These are phyloP conservation scores for Yamadazyma phyllophila DNA, from an alignment of 805 yeast species.

Conservation along the genomic window DNA sequence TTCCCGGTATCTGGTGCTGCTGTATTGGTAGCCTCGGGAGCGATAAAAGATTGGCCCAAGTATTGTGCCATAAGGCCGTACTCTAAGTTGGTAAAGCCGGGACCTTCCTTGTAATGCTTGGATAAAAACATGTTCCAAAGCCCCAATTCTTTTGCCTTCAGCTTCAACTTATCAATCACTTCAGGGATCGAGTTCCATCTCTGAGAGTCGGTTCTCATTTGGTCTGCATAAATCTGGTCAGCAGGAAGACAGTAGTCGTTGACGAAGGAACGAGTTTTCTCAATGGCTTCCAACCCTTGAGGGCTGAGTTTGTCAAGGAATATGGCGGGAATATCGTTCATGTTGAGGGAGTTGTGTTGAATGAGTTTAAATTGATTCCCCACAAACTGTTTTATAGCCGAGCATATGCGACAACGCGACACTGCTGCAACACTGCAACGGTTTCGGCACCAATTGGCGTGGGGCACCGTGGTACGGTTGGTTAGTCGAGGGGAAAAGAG, in stretches of 20 bases:
- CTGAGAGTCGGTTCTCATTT: constrained; percentile 32
- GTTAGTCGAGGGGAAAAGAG: no score
- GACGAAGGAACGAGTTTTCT: constrained; percentile 48
- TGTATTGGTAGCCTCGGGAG: constrained; percentile 60
- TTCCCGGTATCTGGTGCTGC: constrained; percentile 67
- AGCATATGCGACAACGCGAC: no score
- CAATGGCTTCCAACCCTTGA: constrained; percentile 36
- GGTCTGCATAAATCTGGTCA: constrained; percentile 42
- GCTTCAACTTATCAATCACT: constrained; percentile 50
- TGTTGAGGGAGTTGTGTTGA: constrained; percentile 7
- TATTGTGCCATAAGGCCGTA: constrained; percentile 65
- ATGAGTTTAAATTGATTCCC: background rate
- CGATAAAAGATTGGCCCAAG: constrained; percentile 52
- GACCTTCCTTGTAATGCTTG: constrained; percentile 47
- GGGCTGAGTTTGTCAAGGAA: constrained; percentile 37
- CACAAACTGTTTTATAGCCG: background rate
- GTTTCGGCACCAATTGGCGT: no score
- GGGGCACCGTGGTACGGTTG: no score
- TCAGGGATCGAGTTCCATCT: constrained; percentile 51
- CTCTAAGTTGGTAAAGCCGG: constrained; percentile 60
- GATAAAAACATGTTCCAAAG: constrained; percentile 62
- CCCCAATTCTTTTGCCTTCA: constrained; percentile 50
- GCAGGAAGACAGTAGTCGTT: constrained; percentile 58
- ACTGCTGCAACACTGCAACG: no score
- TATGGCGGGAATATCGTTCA: constrained; percentile 38